phyloP scores from a whole-genome alignment of 164 flowering plant genomes.

The Warburgia ugandensis region DNA sequence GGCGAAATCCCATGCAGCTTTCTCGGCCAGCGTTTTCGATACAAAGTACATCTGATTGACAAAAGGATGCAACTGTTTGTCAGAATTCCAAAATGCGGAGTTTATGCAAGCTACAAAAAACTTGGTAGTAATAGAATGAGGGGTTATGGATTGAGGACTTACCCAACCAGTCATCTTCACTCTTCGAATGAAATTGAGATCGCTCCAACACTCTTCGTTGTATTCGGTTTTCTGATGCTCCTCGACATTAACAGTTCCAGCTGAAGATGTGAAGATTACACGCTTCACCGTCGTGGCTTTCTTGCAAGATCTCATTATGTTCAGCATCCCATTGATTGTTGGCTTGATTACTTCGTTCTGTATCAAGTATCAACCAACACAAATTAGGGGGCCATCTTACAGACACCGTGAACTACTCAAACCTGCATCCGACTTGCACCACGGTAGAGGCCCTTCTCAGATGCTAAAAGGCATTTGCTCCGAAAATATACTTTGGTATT shows the following conservation, averaged over 20 bases:
- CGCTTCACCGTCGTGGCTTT: conserved; percentile 23
- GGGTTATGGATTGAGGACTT: not conserved
- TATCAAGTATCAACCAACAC: too few species aligned
- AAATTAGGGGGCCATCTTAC: too few species aligned
- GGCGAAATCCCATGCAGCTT: conserved; percentile 29
- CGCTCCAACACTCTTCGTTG: conserved; percentile 22
- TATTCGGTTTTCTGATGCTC: conserved; percentile 11
- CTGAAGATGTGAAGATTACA: conserved; percentile 26
- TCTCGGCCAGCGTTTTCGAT: conserved; percentile 27
- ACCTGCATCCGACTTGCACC: too few species aligned
- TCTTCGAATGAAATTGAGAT: conserved; percentile 14
- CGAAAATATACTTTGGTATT: too few species aligned
- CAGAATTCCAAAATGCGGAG: too few species aligned
- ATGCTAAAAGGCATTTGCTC: too few species aligned
- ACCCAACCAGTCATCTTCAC: conserved; percentile 31
- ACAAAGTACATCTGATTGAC: conserved; percentile 25
- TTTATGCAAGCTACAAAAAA: too few species aligned
- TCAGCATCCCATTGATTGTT: conserved; percentile 22
- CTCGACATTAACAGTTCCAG: conserved; percentile 19
- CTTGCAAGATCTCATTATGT: conserved; percentile 22
- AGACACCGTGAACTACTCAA: too few species aligned
- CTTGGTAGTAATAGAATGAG: not conserved
- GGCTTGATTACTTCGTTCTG: conserved; percentile 29
- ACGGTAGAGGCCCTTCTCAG: too few species aligned
- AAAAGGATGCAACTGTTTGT: not conserved